A percentile compares a stretch with the other conserved stretches of the same genome.
Evolutionary conservation across 2,329 filamentous ascomycete genomes (phyloP).

Genomic region (Capronia americana): DNA sequence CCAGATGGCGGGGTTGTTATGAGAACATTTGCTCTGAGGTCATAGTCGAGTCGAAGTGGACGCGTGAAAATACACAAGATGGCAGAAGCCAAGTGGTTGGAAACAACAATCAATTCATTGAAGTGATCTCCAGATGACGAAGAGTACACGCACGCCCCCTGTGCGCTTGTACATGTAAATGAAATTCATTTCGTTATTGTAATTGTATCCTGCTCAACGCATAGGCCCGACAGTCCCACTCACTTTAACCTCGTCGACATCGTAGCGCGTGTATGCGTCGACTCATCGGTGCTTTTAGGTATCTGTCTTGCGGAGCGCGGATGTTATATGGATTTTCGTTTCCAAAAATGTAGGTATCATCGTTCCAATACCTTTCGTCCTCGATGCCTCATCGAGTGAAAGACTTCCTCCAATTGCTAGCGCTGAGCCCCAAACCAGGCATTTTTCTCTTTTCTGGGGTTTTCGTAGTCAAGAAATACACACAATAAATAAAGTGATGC

Average conservation of each 20-base stretch:
- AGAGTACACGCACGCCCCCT: not conserved
- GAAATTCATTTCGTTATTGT: slow-evolving; percentile 32
- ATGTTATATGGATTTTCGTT: slow-evolving; percentile 25
- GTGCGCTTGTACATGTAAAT: slow-evolving; percentile 5
- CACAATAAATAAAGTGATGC: slow-evolving; percentile 24
- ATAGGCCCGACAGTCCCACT: slow-evolving; percentile 37
- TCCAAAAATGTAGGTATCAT: slow-evolving; percentile 20
- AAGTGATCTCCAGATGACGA: not conserved
- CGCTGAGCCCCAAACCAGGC: slow-evolving; percentile 25
- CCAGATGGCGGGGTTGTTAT: slow-evolving; percentile 20
- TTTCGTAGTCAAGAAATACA: slow-evolving; percentile 22
- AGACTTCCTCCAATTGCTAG: slow-evolving; percentile 9
- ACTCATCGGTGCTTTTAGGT: slow-evolving; percentile 41
- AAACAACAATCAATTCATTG: not conserved
- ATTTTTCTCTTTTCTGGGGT: slow-evolving; percentile 30
- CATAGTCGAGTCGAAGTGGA: not conserved
- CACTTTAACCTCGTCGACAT: slow-evolving; percentile 42
- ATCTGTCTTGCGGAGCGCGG: slow-evolving; percentile 39
- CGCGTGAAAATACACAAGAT: not conserved
- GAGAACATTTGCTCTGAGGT: not conserved
- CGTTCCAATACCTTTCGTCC: slow-evolving; percentile 14
- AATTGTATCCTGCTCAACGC: slow-evolving; percentile 40
- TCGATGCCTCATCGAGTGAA: not conserved
- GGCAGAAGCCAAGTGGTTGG: not conserved
- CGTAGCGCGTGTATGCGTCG: slow-evolving; percentile 26